Percentiles rank a stretch among this genome's conserved stretches.
phyloP scores from a whole-genome alignment of 2,329 filamentous ascomycete genomes.

The Aspergillus neoniger region DNA sequence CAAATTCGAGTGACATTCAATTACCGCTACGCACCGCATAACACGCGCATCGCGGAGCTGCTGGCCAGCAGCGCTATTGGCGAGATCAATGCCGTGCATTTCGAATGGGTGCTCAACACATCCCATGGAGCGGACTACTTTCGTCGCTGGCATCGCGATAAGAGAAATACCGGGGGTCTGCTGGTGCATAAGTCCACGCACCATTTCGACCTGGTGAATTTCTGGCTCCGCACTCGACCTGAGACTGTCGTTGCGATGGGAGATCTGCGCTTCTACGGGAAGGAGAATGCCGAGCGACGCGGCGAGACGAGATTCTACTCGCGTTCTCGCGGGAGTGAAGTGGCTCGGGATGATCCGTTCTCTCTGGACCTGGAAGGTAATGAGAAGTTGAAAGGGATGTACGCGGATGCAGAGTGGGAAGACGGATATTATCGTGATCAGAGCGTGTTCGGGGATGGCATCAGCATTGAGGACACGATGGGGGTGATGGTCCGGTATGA shows the following conservation, averaged over 20 bases:
- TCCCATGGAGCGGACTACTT: constrained; percentile 65
- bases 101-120: constrained; percentile 66
- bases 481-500: constrained; percentile 60
- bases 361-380: constrained; percentile 58
- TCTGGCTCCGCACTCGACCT: constrained; percentile 60
- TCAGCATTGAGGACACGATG: constrained; percentile 67
- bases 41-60: constrained; percentile 61
- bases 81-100: constrained; percentile 59
- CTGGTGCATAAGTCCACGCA: constrained; percentile 65
- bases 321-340: constrained; percentile 54
- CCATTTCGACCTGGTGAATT: constrained; percentile 65
- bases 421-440: constrained; percentile 64
- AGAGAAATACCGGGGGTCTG: constrained; percentile 60
- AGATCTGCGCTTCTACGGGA: constrained; percentile 62
- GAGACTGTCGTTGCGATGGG: constrained; percentile 61
- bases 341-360: constrained; percentile 58
- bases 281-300: constrained; percentile 60
- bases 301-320: constrained; percentile 52
- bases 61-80: constrained; percentile 59
- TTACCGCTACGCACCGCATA: constrained; percentile 67
- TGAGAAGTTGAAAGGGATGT: constrained; percentile 59
- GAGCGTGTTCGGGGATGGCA: constrained; percentile 64
- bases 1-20: constrained; percentile 63
- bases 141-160: constrained; percentile 64
- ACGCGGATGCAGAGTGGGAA: constrained; percentile 64